These are phyloP conservation scores for Penicillium pulvis DNA, from an alignment of 495 filamentous ascomycete genomes.

Conservation along the genomic window DNA sequence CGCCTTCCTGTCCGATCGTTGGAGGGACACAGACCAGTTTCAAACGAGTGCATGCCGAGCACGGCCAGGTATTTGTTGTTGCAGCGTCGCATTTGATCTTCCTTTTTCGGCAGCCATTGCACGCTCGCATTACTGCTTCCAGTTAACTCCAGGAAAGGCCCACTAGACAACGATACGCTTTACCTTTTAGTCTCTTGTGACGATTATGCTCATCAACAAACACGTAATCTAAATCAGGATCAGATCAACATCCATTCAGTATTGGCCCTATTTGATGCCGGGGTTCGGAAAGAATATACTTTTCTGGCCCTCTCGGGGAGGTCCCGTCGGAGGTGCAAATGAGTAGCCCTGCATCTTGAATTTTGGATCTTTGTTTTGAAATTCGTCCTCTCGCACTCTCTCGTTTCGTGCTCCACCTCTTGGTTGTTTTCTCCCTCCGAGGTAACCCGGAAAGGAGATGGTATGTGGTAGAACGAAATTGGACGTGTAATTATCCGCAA, in stretches of 20 bases:
- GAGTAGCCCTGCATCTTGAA: constrained; percentile 47
- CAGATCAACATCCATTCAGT: constrained; percentile 11
- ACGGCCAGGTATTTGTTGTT: constrained; percentile 97
- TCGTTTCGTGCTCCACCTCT: not conserved
- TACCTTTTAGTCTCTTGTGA: constrained; percentile 96
- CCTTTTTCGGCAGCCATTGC: constrained; percentile 86
- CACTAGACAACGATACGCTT: constrained; percentile 9
- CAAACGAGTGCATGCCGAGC: constrained; percentile 87
- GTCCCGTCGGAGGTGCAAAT: constrained; percentile 48
- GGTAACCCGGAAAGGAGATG: not conserved
- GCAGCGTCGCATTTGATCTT: constrained; percentile 96
- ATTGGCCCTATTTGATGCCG: not conserved
- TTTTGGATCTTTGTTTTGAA: not conserved
- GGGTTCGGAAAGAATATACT: constrained; percentile 27
- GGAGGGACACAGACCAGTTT: constrained; percentile 94
- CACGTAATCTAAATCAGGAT: constrained; percentile 76
- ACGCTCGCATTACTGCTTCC: constrained; percentile 89
- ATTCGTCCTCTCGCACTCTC: not conserved
- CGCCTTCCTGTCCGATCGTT: constrained; percentile 82
- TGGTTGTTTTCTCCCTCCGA: not conserved
- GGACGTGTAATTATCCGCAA: not conserved
- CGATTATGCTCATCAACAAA: constrained; percentile 99
- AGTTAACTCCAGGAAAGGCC: not conserved
- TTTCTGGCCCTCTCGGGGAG: constrained; percentile 49
- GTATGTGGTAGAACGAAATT: not conserved